A percentile compares a stretch with the other conserved stretches of the same genome.
Conservation (phyloP, 139 green algal species). For the Parachlorella kessleri region DNA sequence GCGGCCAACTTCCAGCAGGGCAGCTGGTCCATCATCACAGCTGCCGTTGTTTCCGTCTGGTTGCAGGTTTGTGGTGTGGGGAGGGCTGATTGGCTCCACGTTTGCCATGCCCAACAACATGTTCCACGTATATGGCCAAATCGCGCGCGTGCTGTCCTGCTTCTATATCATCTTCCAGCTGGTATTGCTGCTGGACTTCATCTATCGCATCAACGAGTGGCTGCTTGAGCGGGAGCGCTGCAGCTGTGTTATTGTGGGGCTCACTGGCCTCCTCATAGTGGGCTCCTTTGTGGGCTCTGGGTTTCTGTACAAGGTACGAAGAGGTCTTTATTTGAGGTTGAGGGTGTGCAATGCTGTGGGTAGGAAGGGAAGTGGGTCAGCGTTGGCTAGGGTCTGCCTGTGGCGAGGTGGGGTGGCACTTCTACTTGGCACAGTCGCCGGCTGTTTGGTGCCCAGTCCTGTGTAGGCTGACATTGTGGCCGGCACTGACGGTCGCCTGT, state of each 20-base stretch:
- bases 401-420: too few relatives aligned
- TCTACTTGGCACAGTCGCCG: too few relatives aligned
- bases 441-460: too few relatives aligned
- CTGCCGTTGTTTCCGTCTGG: too few relatives aligned
- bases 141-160: constrained; percentile 56
- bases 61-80: constrained; percentile 56
- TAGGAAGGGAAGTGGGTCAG: too few relatives aligned
- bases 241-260: constrained; percentile 43
- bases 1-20: too few relatives aligned
- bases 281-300: constrained; percentile 60
- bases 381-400: too few relatives aligned
- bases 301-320: constrained; percentile 53
- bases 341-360: too few relatives aligned
- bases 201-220: constrained; percentile 69
- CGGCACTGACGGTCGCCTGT: background rate
- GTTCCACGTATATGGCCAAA: constrained; percentile 60
- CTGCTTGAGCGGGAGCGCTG: constrained; percentile 52
- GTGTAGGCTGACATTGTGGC: background rate
- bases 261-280: constrained; percentile 39
- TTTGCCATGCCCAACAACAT: constrained; percentile 66
- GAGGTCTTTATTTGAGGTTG: too few relatives aligned
- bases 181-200: constrained; percentile 75
- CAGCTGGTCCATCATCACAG: too few relatives aligned
- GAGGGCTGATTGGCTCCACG: constrained; percentile 49
- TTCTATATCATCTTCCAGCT: constrained; percentile 82